Conservation (phyloP, 495 filamentous ascomycete species). For the Tuber umbilicatum region DNA sequence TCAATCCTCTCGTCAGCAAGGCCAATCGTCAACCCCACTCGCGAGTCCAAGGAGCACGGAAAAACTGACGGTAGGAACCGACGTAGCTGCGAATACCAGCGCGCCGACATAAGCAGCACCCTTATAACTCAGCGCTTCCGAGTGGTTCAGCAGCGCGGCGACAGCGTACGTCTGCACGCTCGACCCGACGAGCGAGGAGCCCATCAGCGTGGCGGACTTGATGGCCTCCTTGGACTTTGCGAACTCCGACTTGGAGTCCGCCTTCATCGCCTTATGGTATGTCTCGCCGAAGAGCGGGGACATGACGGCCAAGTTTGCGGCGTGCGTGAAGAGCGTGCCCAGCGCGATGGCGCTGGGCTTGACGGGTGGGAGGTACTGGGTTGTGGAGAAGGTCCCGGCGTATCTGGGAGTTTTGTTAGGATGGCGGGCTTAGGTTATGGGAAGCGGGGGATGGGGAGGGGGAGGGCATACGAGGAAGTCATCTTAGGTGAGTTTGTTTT, state of each 20-base stretch:
- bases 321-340: constrained; percentile 92
- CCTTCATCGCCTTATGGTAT: constrained; percentile 83
- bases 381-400: neutral
- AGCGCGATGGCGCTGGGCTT: constrained; percentile 97
- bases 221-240: constrained; percentile 85
- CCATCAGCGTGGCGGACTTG: constrained; percentile 80
- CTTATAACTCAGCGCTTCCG: constrained; percentile 89
- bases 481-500: constrained; percentile 11
- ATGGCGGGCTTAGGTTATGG: neutral
- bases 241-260: constrained; percentile 96
- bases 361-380: constrained; percentile 71
- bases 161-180: constrained; percentile 90
- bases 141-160: constrained; percentile 90
- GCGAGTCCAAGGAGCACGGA: neutral
- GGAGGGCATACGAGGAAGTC: constrained; percentile 24
- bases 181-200: constrained; percentile 80
- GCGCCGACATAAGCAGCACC: constrained; percentile 88
- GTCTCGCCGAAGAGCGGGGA: constrained; percentile 88
- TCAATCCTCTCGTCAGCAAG: constrained; percentile 2
- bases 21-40: neutral
- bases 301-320: constrained; percentile 69
- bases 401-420: constrained; percentile 19
- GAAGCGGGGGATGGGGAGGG: neutral
- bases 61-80: constrained; percentile 72
- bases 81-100: constrained; percentile 84